These are phyloP conservation scores for Aspergillus sp. DNA, from an alignment of 2,329 filamentous ascomycete genomes.

Conservation along the genomic window DNA sequence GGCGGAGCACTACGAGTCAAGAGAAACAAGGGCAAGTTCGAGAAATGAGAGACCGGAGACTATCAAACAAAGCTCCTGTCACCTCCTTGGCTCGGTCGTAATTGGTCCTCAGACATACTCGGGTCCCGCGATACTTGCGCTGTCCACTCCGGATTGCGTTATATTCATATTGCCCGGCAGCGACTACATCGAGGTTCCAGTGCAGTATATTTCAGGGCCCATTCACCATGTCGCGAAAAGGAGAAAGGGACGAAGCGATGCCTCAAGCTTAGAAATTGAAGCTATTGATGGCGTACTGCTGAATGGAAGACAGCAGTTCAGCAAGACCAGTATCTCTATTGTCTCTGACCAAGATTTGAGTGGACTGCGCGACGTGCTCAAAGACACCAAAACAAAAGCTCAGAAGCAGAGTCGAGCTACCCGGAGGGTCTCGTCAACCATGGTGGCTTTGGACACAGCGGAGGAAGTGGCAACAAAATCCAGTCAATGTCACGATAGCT, in stretches of 20 bases:
- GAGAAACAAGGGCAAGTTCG: background rate
- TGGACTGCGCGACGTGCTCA: constrained; percentile 4
- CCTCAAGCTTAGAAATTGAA: constrained; percentile 3
- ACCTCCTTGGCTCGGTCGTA: constrained; percentile 5
- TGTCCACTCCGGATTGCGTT: background rate
- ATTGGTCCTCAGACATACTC: background rate
- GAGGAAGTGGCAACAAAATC: constrained; percentile 6
- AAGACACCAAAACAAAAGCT: background rate
- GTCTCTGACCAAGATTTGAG: constrained; percentile 5
- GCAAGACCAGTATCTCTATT: constrained; percentile 4
- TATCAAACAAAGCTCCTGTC: constrained; percentile 1
- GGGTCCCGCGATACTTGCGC: constrained; percentile 5
- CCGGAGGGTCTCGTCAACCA: constrained; percentile 9
- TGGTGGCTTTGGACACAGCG: constrained; percentile 10
- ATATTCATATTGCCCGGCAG: constrained; percentile 6
- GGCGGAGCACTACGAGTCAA: background rate
- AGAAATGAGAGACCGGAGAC: background rate
- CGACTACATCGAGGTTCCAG: constrained; percentile 6
- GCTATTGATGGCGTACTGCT: constrained; percentile 1
- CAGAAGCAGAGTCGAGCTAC: background rate
- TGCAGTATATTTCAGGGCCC: background rate
- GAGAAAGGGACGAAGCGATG: background rate
- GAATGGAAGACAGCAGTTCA: constrained; percentile 5
- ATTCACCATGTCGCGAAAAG: background rate
- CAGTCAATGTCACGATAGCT: background rate